A percentile compares a stretch with the other conserved stretches of the same genome.
Conservation (phyloP, 345 rosid species). For the Aquilaria malaccensis region DNA sequence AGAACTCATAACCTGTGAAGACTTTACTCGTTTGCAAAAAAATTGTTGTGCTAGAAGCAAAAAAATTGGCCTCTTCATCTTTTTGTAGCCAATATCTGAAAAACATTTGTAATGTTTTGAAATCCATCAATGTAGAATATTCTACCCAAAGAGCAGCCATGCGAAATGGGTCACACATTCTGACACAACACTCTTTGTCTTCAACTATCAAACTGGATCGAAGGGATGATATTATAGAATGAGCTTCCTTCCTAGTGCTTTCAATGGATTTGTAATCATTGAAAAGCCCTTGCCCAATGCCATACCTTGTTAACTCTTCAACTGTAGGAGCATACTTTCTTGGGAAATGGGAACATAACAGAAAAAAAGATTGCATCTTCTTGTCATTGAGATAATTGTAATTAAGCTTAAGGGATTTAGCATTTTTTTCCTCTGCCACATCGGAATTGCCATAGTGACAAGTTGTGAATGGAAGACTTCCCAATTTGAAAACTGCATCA, state of each 20-base stretch:
- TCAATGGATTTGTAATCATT: neutral
- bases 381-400: neutral
- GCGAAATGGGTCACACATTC: constrained; percentile 6
- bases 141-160: too few relatives aligned
- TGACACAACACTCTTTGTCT: neutral
- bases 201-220: neutral
- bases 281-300: neutral
- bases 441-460: neutral
- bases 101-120: too few relatives aligned
- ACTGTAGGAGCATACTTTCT: neutral
- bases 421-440: neutral
- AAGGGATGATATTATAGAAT: neutral
- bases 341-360: neutral
- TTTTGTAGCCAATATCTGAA: too few relatives aligned
- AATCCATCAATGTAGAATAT: too few relatives aligned
- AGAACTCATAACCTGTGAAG: too few relatives aligned
- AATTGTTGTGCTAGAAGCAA: too few relatives aligned
- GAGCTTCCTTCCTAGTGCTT: neutral
- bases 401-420: neutral
- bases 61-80: too few relatives aligned
- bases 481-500: neutral
- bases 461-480: constrained; percentile 3
- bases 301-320: neutral
- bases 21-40: too few relatives aligned
- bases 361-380: neutral